A percentile compares a stretch with the other conserved stretches of the same genome.
Conservation (phyloP, 257 asterid species). For the Nicotiana sylvestris region DNA sequence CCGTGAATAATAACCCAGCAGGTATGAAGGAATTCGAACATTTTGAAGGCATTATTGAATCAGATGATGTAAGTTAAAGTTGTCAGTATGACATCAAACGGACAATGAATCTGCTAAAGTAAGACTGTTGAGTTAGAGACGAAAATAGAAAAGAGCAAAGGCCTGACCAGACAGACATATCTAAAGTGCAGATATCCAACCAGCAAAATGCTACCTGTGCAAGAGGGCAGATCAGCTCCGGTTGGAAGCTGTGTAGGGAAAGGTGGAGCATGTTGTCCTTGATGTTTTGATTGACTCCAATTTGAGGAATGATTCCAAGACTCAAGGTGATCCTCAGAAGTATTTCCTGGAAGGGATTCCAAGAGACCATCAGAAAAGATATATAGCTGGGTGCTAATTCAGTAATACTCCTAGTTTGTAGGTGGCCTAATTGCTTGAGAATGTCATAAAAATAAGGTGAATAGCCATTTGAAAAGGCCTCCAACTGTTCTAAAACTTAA, state of each 20-base stretch:
- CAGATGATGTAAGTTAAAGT: not conserved
- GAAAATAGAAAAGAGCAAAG: not conserved
- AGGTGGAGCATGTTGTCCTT: conserved; percentile 47
- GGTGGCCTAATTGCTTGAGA: not conserved
- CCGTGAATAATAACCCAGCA: not conserved
- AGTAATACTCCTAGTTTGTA: not conserved
- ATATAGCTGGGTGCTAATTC: not conserved
- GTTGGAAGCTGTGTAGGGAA: conserved; percentile 87
- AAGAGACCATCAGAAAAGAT: conserved; percentile 19
- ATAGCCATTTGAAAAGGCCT: not conserved
- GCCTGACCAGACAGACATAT: not conserved
- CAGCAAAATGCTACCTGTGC: conserved; percentile 56
- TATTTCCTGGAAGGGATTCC: conserved; percentile 40
- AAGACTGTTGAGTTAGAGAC: not conserved
- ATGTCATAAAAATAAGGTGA: not conserved
- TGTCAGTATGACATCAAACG: not conserved
- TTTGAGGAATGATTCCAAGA: conserved; percentile 45
- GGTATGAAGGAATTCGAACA: not conserved
- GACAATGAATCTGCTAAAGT: not conserved
- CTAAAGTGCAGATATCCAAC: not conserved
- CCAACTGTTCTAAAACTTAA: not conserved
- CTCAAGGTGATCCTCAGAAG: conserved; percentile 52
- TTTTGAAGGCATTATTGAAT: not conserved
- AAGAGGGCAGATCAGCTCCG: conserved; percentile 92
- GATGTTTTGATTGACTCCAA: conserved; percentile 54